Evolutionary conservation across 2,329 filamentous ascomycete species (phyloP).

Genomic region (Cytospora piceae): DNA sequence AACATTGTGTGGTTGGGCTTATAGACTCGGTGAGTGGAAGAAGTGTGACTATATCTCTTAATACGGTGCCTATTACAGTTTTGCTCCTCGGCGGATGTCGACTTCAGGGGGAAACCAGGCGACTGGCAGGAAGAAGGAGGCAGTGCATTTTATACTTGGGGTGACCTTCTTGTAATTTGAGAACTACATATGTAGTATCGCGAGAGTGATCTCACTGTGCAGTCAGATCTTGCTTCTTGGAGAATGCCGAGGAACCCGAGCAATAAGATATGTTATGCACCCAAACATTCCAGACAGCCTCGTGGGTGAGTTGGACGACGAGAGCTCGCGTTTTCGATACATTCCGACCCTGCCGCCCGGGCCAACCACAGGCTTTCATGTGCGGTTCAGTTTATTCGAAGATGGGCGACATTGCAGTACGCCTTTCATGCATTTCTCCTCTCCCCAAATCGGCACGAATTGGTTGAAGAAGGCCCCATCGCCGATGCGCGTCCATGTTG

Average conservation of each 20-base stretch:
- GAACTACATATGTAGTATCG: not conserved
- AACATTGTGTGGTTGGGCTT: constrained; percentile 19
- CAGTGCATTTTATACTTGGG: constrained; percentile 14
- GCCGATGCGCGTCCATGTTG: constrained; percentile 1
- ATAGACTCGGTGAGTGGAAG: not conserved
- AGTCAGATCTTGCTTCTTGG: constrained; percentile 14
- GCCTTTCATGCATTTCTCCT: not conserved
- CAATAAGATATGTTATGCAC: constrained; percentile 1
- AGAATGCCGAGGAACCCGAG: constrained; percentile 19
- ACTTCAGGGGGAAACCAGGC: not conserved
- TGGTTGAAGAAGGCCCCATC: not conserved
- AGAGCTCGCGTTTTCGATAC: constrained; percentile 16
- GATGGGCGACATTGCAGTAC: not conserved
- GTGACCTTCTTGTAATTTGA: not conserved
- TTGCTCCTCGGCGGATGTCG: not conserved
- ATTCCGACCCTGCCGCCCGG: constrained; percentile 12
- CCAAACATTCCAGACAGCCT: constrained; percentile 26
- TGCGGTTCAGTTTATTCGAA: not conserved
- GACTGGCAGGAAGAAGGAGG: constrained; percentile 1
- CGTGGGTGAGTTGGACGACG: constrained; percentile 4
- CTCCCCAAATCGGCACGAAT: not conserved
- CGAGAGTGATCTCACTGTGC: not conserved
- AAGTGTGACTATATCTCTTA: not conserved
- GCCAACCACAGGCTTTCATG: constrained; percentile 7
- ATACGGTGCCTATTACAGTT: not conserved